These are phyloP conservation scores for Penicillium sp. DNA, from an alignment of 2,329 filamentous ascomycete genomes.

Conservation along the genomic window DNA sequence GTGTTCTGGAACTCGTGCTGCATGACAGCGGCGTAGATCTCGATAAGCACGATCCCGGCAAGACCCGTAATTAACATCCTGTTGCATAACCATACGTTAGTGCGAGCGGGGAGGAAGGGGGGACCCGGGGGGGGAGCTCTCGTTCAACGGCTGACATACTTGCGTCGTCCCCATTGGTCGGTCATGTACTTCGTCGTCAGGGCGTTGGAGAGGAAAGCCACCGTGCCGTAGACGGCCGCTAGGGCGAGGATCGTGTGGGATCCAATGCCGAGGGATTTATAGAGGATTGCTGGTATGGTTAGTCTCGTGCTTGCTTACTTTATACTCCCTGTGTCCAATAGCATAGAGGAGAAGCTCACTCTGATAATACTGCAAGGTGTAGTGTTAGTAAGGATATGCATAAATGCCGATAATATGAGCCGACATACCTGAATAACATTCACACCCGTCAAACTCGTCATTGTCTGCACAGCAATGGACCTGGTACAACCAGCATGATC, in stretches of 20 bases:
- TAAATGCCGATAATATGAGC: not conserved
- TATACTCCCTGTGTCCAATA: not conserved
- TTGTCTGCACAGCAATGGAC: conserved; percentile 61
- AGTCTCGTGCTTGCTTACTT: not conserved
- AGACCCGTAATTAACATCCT: conserved; percentile 62
- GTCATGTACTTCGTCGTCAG: conserved; percentile 58
- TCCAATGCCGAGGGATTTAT: conserved; percentile 58
- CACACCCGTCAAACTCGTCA: conserved; percentile 61
- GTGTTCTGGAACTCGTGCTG: conserved; percentile 61
- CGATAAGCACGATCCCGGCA: conserved; percentile 56
- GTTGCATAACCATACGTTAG: conserved; percentile 8
- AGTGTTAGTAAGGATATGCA: not conserved
- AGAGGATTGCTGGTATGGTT: conserved; percentile 51
- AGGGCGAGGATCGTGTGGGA: conserved; percentile 57
- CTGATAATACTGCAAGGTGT: conserved; percentile 34
- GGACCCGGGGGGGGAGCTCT: not conserved
- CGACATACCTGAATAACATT: conserved; percentile 57
- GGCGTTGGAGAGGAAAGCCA: conserved; percentile 56
- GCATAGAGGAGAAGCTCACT: conserved; percentile 22
- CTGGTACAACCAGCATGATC: conserved; percentile 21
- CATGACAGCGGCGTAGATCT: conserved; percentile 65
- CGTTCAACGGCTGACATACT: conserved; percentile 36
- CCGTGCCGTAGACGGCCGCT: conserved; percentile 59
- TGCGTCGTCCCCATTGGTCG: conserved; percentile 64
- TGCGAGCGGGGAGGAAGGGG: not conserved